Evolutionary conservation across 2,329 filamentous ascomycete genomes (phyloP).

Genomic region (Ambrosiella xylebori): DNA sequence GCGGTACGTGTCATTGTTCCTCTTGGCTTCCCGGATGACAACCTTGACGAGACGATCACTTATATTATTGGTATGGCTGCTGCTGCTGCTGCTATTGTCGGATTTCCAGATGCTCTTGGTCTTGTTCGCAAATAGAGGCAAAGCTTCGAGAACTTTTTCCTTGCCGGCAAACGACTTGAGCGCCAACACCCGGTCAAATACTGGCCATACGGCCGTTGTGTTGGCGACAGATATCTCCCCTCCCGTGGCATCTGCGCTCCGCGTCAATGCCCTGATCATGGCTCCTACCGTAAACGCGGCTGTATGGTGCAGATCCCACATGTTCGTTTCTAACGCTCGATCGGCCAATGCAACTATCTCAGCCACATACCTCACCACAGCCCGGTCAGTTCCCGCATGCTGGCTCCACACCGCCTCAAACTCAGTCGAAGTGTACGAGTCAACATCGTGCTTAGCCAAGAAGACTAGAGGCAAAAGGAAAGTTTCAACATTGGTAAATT

Average conservation of each 20-base stretch:
- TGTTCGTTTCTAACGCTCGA: constrained; percentile 55
- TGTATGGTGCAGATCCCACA: constrained; percentile 83
- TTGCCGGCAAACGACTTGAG: constrained; percentile 92
- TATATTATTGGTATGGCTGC: constrained; percentile 20
- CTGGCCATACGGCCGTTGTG: constrained; percentile 57
- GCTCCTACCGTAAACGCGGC: constrained; percentile 67
- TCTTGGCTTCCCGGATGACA: constrained; percentile 69
- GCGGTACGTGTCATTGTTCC: constrained; percentile 73
- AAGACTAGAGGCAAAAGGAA: constrained; percentile 75
- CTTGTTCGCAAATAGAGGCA: constrained; percentile 59
- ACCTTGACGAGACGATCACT: constrained; percentile 59
- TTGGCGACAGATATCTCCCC: constrained; percentile 43
- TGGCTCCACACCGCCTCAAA: constrained; percentile 79
- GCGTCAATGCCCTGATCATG: constrained; percentile 47
- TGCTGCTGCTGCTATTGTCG: too few species aligned
- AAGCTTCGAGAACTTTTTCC: constrained; percentile 63
- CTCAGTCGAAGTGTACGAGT: constrained; percentile 61
- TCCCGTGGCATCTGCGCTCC: constrained; percentile 33
- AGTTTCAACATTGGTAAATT: constrained; percentile 61
- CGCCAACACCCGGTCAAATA: constrained; percentile 61
- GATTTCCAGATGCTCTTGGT: constrained; percentile 38
- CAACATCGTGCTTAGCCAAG: constrained; percentile 68
- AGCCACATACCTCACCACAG: constrained; percentile 64
- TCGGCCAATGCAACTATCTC: constrained; percentile 61
- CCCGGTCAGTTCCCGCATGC: constrained; percentile 69